A percentile compares a stretch with the other conserved stretches of the same genome.
Evolutionary conservation across 2,329 filamentous ascomycete species (phyloP).

Genomic region (Fusarium transvaalense): DNA sequence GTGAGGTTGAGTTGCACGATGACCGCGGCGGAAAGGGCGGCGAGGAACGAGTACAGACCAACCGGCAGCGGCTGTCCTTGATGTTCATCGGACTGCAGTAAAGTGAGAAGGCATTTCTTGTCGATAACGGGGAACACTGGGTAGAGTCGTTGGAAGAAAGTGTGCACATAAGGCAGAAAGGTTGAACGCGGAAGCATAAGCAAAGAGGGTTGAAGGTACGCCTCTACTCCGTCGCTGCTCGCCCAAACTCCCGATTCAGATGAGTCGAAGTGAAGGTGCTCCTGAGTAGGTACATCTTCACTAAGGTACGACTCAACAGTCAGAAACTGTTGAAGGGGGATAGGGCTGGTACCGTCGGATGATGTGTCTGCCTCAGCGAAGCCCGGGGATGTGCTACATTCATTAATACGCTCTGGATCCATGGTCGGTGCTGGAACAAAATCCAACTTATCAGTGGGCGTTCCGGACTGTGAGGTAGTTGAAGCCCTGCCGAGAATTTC

Average conservation of each 20-base stretch:
- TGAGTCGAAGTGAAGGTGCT: background rate
- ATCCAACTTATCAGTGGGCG: background rate
- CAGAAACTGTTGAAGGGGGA: background rate
- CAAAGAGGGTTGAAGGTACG: background rate
- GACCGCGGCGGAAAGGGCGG: slow-evolving; percentile 37
- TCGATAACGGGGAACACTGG: slow-evolving; percentile 42
- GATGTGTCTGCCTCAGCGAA: background rate
- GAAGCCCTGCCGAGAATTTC: background rate
- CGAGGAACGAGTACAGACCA: slow-evolving; percentile 26
- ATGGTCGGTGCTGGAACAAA: background rate
- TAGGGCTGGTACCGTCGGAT: background rate
- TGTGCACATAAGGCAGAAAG: slow-evolving; percentile 31
- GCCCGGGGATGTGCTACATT: background rate
- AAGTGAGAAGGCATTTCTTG: slow-evolving; percentile 11
- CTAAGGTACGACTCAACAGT: background rate
- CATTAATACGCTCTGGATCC: background rate
- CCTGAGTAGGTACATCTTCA: background rate
- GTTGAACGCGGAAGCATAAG: slow-evolving; percentile 2
- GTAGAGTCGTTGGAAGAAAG: slow-evolving; percentile 41
- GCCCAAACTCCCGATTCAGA: slow-evolving; percentile 1
- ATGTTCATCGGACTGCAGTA: slow-evolving; percentile 10
- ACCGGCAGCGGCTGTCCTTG: background rate
- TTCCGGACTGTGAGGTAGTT: background rate
- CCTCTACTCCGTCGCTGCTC: background rate
- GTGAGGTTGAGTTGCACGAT: slow-evolving; percentile 38